A percentile compares a stretch with the other conserved stretches of the same genome.
Conservation (phyloP, 495 filamentous ascomycete genomes). For the Daldinia childiae region DNA sequence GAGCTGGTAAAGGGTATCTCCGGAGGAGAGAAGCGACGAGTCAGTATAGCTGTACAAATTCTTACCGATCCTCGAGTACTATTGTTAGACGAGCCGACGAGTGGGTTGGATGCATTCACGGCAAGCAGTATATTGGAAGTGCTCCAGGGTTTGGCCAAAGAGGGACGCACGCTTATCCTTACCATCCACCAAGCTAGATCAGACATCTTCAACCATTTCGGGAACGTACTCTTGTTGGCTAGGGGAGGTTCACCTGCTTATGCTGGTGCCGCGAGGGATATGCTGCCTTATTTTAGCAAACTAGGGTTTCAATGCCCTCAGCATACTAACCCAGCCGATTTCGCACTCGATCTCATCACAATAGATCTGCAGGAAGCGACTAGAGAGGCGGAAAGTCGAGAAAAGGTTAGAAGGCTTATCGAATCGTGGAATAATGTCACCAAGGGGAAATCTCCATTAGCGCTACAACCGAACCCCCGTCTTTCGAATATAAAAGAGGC, state of each 20-base stretch:
- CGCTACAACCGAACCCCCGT: neutral
- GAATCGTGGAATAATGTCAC: constrained; percentile 53
- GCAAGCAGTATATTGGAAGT: constrained; percentile 79
- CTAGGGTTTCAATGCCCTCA: constrained; percentile 70
- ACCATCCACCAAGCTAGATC: constrained; percentile 81
- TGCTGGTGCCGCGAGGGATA: constrained; percentile 67
- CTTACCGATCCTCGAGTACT: constrained; percentile 76
- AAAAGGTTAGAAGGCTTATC: constrained; percentile 68
- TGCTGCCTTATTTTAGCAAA: constrained; percentile 69
- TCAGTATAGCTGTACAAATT: constrained; percentile 79
- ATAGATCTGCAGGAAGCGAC: constrained; percentile 71
- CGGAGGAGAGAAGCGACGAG: constrained; percentile 78
- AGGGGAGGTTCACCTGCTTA: constrained; percentile 74
- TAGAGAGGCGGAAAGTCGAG: constrained; percentile 65
- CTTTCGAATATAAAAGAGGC: constrained; percentile 39
- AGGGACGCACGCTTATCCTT: constrained; percentile 76
- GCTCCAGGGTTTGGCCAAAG: constrained; percentile 70
- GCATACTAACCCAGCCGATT: constrained; percentile 78
- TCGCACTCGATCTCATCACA: constrained; percentile 78
- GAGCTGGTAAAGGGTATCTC: constrained; percentile 79
- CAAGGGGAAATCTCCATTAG: neutral
- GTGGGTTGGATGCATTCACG: constrained; percentile 79
- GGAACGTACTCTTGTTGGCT: constrained; percentile 73
- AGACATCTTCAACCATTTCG: constrained; percentile 75
- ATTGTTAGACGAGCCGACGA: constrained; percentile 78